Conservation (phyloP, 2,329 filamentous ascomycete species). For the Fusarium circinatum region DNA sequence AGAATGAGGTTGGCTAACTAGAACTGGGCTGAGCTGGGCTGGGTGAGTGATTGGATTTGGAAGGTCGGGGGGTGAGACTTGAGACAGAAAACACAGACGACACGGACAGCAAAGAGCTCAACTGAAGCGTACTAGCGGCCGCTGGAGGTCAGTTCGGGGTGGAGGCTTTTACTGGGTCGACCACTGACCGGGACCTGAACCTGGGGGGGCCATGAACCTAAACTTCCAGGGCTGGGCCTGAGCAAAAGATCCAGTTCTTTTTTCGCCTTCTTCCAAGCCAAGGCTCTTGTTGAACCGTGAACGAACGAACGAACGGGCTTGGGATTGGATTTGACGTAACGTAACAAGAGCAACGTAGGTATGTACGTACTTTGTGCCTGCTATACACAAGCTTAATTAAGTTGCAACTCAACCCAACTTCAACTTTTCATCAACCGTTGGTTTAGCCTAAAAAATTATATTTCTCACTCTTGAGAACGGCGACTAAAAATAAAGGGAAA, state of each 20-base stretch:
- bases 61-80: constrained; percentile 16
- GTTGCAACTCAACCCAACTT: not conserved
- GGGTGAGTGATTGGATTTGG: constrained; percentile 9
- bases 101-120: not conserved
- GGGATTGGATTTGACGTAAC: constrained; percentile 13
- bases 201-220: constrained; percentile 1
- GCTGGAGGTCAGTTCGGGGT: constrained; percentile 1
- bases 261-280: constrained; percentile 6
- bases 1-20: constrained; percentile 8
- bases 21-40: not conserved
- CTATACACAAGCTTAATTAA: not conserved
- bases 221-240: not conserved
- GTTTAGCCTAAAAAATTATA: not conserved
- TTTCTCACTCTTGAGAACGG: constrained; percentile 10
- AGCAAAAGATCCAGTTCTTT: constrained; percentile 1
- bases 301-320: not conserved
- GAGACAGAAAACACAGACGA: constrained; percentile 11
- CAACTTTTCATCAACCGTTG: not conserved
- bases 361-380: constrained; percentile 1
- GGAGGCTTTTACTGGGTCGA: constrained; percentile 10
- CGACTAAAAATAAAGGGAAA: constrained; percentile 3
- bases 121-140: constrained; percentile 30
- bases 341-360: constrained; percentile 14
- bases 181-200: not conserved
- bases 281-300: constrained; percentile 4